A percentile compares a stretch with the other conserved stretches of the same genome.
phyloP scores from a whole-genome alignment of 2,329 filamentous ascomycete genomes.

The Fusarium udum region DNA sequence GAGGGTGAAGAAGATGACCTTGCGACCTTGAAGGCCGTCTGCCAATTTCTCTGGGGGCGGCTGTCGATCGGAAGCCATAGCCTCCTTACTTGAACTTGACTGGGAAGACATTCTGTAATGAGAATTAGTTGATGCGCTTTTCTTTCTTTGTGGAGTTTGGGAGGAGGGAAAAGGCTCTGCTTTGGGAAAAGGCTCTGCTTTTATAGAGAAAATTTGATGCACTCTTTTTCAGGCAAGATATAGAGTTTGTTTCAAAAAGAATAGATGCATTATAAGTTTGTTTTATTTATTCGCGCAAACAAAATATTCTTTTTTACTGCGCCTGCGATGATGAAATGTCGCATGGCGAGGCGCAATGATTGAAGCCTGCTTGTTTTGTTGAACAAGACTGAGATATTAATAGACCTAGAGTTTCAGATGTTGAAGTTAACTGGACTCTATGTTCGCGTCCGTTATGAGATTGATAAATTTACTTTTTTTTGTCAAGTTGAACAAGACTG shows the following conservation, averaged over 20 bases:
- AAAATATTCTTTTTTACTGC: too few relatives aligned
- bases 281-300: background rate
- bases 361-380: fast-evolving
- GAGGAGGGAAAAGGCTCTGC: background rate
- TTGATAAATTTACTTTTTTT: background rate
- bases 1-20: background rate
- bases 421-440: background rate
- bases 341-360: background rate
- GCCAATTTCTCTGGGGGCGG: too few relatives aligned
- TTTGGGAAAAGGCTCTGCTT: background rate
- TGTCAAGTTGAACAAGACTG: too few relatives aligned
- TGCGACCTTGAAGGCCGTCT: background rate
- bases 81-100: background rate
- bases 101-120: too few relatives aligned
- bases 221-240: fast-evolving
- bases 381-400: background rate
- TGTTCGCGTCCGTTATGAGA: background rate
- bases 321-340: background rate
- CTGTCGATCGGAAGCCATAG: too few relatives aligned
- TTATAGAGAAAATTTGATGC: background rate
- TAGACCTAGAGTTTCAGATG: background rate
- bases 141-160: background rate
- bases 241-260: background rate
- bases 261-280: background rate
- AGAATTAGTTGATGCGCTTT: background rate